phyloP scores from a whole-genome alignment of 495 filamentous ascomycete species.

The Neurospora sp. region DNA sequence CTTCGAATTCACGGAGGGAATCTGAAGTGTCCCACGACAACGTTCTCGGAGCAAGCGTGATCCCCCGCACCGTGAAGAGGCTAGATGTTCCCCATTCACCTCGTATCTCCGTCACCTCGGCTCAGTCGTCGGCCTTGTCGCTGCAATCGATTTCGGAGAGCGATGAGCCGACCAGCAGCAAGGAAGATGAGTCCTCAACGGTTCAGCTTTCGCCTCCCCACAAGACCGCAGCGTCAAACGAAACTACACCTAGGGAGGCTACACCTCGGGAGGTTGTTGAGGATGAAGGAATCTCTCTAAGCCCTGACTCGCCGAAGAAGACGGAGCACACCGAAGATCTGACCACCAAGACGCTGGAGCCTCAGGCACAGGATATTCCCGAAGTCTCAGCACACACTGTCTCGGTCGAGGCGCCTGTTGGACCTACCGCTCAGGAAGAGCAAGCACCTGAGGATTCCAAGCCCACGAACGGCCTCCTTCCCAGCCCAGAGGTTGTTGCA shows the following conservation, averaged over 20 bases:
- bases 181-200: constrained; percentile 3
- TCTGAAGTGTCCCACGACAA: constrained; percentile 10
- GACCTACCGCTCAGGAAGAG: not conserved
- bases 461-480: not conserved
- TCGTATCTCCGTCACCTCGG: constrained; percentile 12
- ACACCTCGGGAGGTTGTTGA: not conserved
- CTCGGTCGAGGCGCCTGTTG: not conserved
- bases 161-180: constrained; percentile 10
- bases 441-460: not conserved
- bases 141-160: constrained; percentile 23
- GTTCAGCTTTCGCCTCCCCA: constrained; percentile 13
- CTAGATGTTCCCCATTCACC: constrained; percentile 10
- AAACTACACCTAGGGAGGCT: not conserved
- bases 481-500: not conserved
- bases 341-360: not conserved
- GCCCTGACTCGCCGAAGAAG: not conserved
- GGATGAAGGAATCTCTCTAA: not conserved
- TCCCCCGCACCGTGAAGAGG: constrained; percentile 6
- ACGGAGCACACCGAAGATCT: not conserved
- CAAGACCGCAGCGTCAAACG: not conserved
- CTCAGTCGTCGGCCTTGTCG: constrained; percentile 11
- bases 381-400: not conserved
- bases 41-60: constrained; percentile 1
- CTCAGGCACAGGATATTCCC: not conserved
- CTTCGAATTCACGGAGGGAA: constrained; percentile 7